Base-by-base conservation (phyloP, 768 basidiomycete genomes). In the Gyrodon lividus region DNA sequence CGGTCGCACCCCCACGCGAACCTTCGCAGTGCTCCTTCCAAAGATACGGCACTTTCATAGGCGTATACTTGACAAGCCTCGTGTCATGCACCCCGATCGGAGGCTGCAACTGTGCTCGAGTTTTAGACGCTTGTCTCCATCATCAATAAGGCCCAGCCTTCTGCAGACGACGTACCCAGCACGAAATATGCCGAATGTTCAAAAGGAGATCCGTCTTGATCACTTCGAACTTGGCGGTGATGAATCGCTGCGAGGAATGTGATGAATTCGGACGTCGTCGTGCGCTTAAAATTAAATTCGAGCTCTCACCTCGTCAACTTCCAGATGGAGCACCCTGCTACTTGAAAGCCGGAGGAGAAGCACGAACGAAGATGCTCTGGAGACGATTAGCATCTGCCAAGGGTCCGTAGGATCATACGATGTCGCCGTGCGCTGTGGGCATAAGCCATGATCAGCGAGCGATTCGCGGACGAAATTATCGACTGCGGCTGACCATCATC, bases 241-340 rank as follows among this genome's bases (percentile, higher is more conserved):
- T 43, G 48, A 64, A 63, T 3, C 5, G 33, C 63, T 64, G 19
- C n/a, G 19, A 17, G 9, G 19, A 17, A 10, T 20, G 28, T 10
- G 20, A 14, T 10, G 40, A 42, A 4, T 19, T 30, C 38, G 3
- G 20, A 23, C 16, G 13, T 8, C 1, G 9, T 8, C 2, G 31
- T 44, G 14, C 17, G 35, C 39, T 19, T 40, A 13, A 20, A 22
- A 1, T 22, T 13, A 2, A 6, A 14, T 16, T 1, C 0, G 42
- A n/a, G n/a, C n/a, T n/a, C 60, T 44, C 34, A 61, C 60, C 49
- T 65, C 63, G 52, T 63, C 58, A 41, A 64, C 63, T 26, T 64
- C 63, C 33, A 64, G 35, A 6, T 63, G 49, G 30, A 64, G 52
- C 22, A 64, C 55, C 3, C 63, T 58, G 6, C 3, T n/a, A 33